Conservation (phyloP, 1,284 basidiomycete species). For the Cutaneotrichosporon cyanovorans region DNA sequence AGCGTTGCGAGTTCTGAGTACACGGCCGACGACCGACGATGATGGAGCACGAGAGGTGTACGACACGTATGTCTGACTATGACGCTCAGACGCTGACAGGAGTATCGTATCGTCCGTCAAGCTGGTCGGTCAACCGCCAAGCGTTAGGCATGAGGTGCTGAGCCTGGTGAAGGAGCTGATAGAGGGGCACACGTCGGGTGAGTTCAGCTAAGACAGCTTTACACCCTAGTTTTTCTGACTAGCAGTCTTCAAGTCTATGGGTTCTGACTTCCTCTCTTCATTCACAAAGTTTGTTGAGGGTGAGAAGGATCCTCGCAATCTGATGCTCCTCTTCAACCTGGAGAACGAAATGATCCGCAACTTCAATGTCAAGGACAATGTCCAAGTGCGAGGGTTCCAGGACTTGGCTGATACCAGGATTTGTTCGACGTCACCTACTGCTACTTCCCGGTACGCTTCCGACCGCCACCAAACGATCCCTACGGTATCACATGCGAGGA, state of each 20-base stretch:
- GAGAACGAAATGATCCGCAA: conserved; percentile 76
- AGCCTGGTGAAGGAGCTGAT: no score
- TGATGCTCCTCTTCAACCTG: conserved; percentile 83
- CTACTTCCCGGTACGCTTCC: conserved; percentile 98
- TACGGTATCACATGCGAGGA: conserved; percentile 88
- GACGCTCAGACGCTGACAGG: no score
- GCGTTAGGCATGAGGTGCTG: no score
- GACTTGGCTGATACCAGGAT: conserved; percentile 50
- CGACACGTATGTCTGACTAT: conserved; percentile 54
- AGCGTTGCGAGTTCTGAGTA: conserved; percentile 63
- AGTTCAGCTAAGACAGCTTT: no score
- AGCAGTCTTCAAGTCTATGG: conserved; percentile 63
- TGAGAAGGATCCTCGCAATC: conserved; percentile 95
- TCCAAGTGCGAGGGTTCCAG: conserved; percentile 57
- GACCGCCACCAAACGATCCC: conserved; percentile 87
- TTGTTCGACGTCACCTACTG: conserved; percentile 95
- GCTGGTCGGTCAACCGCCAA: no score
- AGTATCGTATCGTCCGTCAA: no score
- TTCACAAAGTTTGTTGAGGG: conserved; percentile 80
- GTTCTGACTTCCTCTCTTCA: conserved; percentile 60
- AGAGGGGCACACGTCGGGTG: no score
- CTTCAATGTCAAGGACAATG: conserved; percentile 65
- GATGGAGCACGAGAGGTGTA: conserved; percentile 62
- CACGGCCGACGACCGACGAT: conserved; percentile 61
- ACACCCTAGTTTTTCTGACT: no score